Evolutionary conservation across 2,329 filamentous ascomycete genomes (phyloP), one percentile per base, ranked within the genome.

Genomic region (Coniochaeta hoffmannii): DNA sequence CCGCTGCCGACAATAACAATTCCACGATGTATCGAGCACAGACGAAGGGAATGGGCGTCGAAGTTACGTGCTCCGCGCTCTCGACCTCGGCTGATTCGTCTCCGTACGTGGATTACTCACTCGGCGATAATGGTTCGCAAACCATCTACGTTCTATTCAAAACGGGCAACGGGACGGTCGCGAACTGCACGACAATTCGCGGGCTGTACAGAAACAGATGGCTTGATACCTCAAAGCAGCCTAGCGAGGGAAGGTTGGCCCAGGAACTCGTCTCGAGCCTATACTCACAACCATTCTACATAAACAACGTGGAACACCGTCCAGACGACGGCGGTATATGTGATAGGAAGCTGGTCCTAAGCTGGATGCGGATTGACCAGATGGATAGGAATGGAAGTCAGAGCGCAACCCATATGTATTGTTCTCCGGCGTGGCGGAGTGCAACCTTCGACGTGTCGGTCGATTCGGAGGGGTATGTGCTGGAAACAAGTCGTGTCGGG

Each of bases 361-460:
- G 46, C 22, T 55, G 54, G 34, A 10, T 38, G 15, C 12, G 34
- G 34, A 22, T 44, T 4, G 11, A 53, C 12, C 22, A 32, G n/a
- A 17, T 7, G 2, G n/a, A 35, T 7, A 34, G 19, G 2, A 22
- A 54, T 14, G 31, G 30, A 10, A 50, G 14, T 15, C 17, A 14
- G 41, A 26, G 14, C 1, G 31, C 50, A 2, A 28, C 10, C 3
- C 32, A 53, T 12, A 3, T 58, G 3, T 1, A 31, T 2, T 58
- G 56, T 19, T 6, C 34, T 9, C 19, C 53, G 0, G n/a, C 59
- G 0, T 64, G 72, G 1, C 51, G 65, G n/a, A 70, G 68, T 0
- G 68, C 66, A 0, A 60, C 65, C 49, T 73, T 74, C 58, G 62
- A 72, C 4, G 56, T 73, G 1, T 65, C 64, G 0, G 57, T 72